phyloP scores from a whole-genome alignment of 2,329 filamentous ascomycete species.

The Fusarium lateritium region DNA sequence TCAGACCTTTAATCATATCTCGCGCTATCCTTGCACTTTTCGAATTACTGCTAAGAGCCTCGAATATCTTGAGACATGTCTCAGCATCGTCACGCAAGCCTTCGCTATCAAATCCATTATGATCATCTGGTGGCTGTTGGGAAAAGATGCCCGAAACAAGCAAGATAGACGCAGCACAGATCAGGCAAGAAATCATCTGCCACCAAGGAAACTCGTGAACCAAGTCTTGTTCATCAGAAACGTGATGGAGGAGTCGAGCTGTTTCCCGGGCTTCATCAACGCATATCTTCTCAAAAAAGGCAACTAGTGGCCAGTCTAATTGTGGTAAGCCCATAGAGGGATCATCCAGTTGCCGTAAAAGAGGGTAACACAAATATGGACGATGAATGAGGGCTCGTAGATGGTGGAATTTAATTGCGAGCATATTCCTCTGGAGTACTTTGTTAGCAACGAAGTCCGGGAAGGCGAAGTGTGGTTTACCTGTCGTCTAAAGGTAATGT shows the following conservation, averaged over 20 bases:
- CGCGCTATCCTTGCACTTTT: neutral
- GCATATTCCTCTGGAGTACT: neutral
- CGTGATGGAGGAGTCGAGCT: neutral
- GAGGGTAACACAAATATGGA: neutral
- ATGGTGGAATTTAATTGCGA: neutral
- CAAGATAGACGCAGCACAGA: neutral
- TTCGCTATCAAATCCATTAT: neutral
- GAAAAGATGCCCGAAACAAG: neutral
- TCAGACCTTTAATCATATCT: neutral
- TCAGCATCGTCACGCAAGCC: neutral
- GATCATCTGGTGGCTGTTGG: neutral
- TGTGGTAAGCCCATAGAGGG: neutral
- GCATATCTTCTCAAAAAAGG: neutral
- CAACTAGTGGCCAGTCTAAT: neutral
- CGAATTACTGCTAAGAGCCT: neutral
- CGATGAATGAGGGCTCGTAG: slow-evolving; percentile 2
- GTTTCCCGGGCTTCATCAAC: neutral
- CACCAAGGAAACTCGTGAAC: neutral
- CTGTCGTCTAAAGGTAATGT: neutral
- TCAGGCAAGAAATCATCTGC: slow-evolving; percentile 7
- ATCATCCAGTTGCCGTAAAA: neutral
- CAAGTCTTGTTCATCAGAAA: neutral
- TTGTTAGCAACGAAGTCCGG: accelerated
- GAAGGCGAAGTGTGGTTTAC: accelerated
- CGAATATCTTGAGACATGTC: neutral